These are phyloP conservation scores for Candida sp. DNA, from an alignment of 1,139 yeast species.

Conservation along the genomic window DNA sequence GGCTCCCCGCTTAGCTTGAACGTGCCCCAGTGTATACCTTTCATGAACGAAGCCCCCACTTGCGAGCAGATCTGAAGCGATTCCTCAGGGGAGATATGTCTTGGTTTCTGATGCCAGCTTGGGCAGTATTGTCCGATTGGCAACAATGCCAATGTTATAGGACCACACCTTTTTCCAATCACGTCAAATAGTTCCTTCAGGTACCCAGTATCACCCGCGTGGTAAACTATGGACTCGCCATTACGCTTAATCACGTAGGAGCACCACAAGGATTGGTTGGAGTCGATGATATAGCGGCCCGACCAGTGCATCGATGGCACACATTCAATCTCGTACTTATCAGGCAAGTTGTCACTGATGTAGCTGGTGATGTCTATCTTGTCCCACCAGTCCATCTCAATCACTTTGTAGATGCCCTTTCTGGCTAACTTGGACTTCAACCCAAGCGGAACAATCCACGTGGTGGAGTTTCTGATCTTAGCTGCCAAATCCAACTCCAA, in stretches of 20 bases:
- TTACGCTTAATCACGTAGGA: conserved; percentile 73
- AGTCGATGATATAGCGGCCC: conserved; percentile 77
- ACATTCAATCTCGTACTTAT: conserved; percentile 79
- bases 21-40: conserved; percentile 98
- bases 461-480: conserved; percentile 59
- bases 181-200: conserved; percentile 68
- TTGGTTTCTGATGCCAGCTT: conserved; percentile 90
- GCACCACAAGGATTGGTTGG: conserved; percentile 87
- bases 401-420: conserved; percentile 56
- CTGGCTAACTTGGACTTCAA: conserved; percentile 62
- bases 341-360: conserved; percentile 37
- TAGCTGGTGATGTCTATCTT: conserved; percentile 45
- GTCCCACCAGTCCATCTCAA: conserved; percentile 97
- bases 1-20: conserved; percentile 89
- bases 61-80: conserved; percentile 71
- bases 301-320: conserved; percentile 99
- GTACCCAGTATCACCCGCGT: conserved; percentile 96
- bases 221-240: conserved; percentile 76
- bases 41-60: conserved; percentile 61
- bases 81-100: conserved; percentile 87
- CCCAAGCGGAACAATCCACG: conserved; percentile 92
- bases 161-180: conserved; percentile 68
- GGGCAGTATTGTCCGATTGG: conserved; percentile 98
- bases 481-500: conserved; percentile 66
- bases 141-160: conserved; percentile 68